Base-by-base conservation (phyloP, 169 alveolate genomes). In the Eimeria praecox region DNA sequence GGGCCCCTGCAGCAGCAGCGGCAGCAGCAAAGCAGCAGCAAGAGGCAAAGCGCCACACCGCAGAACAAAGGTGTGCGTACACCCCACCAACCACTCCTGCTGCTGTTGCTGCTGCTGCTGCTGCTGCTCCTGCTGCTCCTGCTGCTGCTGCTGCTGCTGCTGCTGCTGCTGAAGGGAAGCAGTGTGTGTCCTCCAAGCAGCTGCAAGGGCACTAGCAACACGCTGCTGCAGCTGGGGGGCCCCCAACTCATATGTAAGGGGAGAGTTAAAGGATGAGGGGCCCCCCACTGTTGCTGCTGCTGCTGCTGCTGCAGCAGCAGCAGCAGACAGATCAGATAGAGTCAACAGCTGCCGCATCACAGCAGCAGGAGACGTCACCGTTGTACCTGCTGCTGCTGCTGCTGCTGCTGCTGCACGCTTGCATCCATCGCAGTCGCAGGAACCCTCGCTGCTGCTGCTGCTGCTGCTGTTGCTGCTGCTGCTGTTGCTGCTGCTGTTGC, bases 11-110 rank as follows among this genome's bases (percentile, higher is more conserved):
- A 73, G 49, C 83, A 73, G 49, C 54, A 73, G 83, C 27, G 40
- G 83, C 42, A 73, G 83, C 83, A 73, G 83, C 83, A 73, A 73
- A 20, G 83, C 83, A 38, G 83, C 42, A 38, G 49, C 83, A 73
- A 73, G 83, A 8, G 83, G 83, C 83, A n/a, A 4, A 6, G 83
- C 83, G 24, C 83, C 83, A 38, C 83, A 73, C 14, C 83, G 83
- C 27, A 73, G 46, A 4, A 73, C 83, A 30, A 73, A 73, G 54
- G 83, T 73, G 83, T 73, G 83, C 49, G 83, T 73, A 73, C 83
- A 73, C 54, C 83, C 49, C 49, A 73, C 54, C 83, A 73, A 38
- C 83, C 83, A 33, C 42, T 73, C 49, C 22, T 33, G 54, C 49
- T 73, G 83, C 83, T 73, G 83, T 46, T 73, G 49, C 44, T 18